Percentiles rank a stretch among this genome's conserved stretches.
These are phyloP conservation scores for Nannizziopsis barbatae DNA, from an alignment of 2,329 filamentous ascomycete species.

Conservation along the genomic window DNA sequence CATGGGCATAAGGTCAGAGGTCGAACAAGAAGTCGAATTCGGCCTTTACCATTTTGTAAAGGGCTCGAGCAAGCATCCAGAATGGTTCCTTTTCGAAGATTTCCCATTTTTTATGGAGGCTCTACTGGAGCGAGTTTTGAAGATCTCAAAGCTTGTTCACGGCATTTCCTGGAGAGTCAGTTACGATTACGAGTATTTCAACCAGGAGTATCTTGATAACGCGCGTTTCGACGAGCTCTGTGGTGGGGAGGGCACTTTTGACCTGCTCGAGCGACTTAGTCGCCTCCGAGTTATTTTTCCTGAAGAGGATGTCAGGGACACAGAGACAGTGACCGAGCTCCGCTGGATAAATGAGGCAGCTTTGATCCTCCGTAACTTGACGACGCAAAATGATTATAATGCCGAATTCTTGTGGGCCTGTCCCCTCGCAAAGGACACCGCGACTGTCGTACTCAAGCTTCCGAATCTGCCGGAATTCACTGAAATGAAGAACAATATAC, in stretches of 20 bases:
- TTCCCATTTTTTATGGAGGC: conserved; percentile 83
- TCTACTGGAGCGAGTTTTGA: conserved; percentile 70
- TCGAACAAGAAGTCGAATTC: conserved; percentile 77
- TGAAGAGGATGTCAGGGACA: conserved; percentile 58
- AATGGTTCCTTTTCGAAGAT: conserved; percentile 90
- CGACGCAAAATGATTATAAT: conserved; percentile 86
- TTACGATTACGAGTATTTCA: conserved; percentile 45
- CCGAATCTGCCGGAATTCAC: conserved; percentile 62
- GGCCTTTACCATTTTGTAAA: conserved; percentile 88
- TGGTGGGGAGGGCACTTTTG: conserved; percentile 48
- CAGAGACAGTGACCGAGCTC: conserved; percentile 58
- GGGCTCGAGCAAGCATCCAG: conserved; percentile 85
- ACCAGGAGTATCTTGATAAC: conserved; percentile 38
- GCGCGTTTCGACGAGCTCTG: conserved; percentile 43
- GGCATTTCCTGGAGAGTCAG: conserved; percentile 69
- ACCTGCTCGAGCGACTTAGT: conserved; percentile 61
- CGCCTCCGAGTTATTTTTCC: conserved; percentile 50
- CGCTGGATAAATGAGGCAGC: conserved; percentile 74
- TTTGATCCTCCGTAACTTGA: conserved; percentile 87
- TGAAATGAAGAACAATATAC: conserved; percentile 79
- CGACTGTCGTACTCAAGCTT: conserved; percentile 71
- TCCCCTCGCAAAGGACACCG: conserved; percentile 60
- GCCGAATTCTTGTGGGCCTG: conserved; percentile 61
- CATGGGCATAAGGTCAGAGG: conserved; percentile 67
- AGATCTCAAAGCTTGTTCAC: conserved; percentile 68